Conservation (phyloP, 2,329 filamentous ascomycete species). For the Colletotrichum sp. region DNA sequence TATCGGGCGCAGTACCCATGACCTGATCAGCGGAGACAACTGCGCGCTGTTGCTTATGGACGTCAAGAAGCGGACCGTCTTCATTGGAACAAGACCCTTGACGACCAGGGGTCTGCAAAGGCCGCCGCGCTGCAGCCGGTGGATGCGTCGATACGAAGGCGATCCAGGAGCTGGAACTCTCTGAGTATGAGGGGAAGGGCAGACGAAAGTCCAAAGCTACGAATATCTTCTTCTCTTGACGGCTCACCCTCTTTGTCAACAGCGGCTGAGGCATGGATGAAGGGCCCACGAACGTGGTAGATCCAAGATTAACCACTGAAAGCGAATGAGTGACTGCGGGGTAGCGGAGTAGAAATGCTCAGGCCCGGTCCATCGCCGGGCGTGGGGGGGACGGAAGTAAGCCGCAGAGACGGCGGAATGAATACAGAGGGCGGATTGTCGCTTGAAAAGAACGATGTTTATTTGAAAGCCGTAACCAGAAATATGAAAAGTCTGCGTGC, state of each 20-base stretch:
- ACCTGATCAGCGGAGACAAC: background rate
- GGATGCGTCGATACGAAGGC: background rate
- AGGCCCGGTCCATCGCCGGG: background rate
- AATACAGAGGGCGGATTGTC: too few relatives aligned
- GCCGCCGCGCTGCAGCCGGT: background rate
- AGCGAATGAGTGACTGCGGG: background rate
- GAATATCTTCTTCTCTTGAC: background rate
- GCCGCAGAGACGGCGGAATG: too few relatives aligned
- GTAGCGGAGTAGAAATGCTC: background rate
- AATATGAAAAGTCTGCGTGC: background rate
- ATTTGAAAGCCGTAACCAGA: background rate
- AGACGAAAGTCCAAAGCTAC: background rate
- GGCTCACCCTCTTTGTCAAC: too few relatives aligned
- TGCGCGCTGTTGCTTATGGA: fast-evolving
- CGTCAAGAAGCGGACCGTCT: fast-evolving
- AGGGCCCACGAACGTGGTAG: background rate
- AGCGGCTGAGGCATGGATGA: background rate
- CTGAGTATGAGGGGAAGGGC: fast-evolving
- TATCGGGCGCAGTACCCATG: background rate
- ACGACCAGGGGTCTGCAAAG: fast-evolving
- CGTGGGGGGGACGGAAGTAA: background rate
- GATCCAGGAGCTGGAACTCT: fast-evolving
- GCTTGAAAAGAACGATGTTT: too few relatives aligned
- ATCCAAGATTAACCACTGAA: background rate
- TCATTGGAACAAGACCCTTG: background rate